Evolutionary conservation across 225 moss, liverwort and hornwort species (phyloP), one percentile per base, ranked within the genome.

Genomic region (Physcomitrellopsis africana): DNA sequence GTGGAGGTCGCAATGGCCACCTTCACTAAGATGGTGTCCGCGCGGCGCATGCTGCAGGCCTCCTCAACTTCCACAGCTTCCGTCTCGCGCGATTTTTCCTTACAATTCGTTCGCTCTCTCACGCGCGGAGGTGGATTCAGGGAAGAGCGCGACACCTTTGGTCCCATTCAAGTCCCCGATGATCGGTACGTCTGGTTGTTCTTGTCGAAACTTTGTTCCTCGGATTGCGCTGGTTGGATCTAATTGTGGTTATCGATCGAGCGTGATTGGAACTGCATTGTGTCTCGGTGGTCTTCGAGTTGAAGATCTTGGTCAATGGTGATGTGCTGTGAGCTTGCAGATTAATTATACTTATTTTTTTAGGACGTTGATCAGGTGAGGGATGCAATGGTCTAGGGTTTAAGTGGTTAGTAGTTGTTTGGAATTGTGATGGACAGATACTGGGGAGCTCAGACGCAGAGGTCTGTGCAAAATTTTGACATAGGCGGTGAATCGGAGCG

Each of bases 401-500:
- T 37, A 7, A 37, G 32, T 37, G 5, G 4, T 11, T 49, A 49
- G 11, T 11, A 5, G 11, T 15, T 11, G 12, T 11, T 49, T 49
- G 11, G 3, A 10, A 10, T 63, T 52, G 66, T 57, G 19, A 19
- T 60, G 51, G 19, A 59, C 84, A 92, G 92, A 63, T 83, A 86
- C 66, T 93, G 86, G 87, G 86, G 89, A 80, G 87, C 85, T 43
- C 86, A 85, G 59, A 87, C 91, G 8, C 91, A 87, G 79, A 81
- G 87, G 59, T 87, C 82, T 58, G 72, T 89, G 51, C 89, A 87
- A 75, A 89, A 84, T 86, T 87, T 87, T 70, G 87, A 91, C 69
- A 82, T 90, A 10, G 97, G 90, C 45, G 90, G 85, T 53, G 83
- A 77, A 70, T 62, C 82, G 69, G 94, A 94, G 67, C 94, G 91